Evolutionary conservation across 306 rosid genomes (phyloP), one percentile per base, ranked within the genome.

Genomic region (Oemleria cerasiformis): DNA sequence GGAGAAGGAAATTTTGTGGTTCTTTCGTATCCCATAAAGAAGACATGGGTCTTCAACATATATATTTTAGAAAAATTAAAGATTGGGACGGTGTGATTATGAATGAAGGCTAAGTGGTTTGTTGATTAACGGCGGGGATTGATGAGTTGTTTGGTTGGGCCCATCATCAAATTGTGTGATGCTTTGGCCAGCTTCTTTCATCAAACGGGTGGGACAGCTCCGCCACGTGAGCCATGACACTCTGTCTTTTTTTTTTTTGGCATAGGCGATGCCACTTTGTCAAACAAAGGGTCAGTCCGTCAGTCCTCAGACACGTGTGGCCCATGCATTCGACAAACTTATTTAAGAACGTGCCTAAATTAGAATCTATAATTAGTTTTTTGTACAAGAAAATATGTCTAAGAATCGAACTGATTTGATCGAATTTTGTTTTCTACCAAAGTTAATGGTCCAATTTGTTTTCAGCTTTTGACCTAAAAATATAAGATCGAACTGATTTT

Each of bases 111-210:
- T 20, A 44, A 20, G 15, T 55, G 34, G 60, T 65, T 11, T 44
- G 48, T 42, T 51, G 51, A 67, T 78, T 5, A 67, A 51, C 82
- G 82, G 78, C 82, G 74, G 62, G 62, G 78, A 78, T 78, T 66
- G 64, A 64, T 73, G 82, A 61, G 78, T 30, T 49, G 57, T 49
- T 66, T 14, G 6, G n/a, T 9, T 48, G 74, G 38, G 54, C 78
- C 38, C 65, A 45, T 58, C 43, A 25, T 19, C 16, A 36, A 62
- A 48, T 36, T 2, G 0, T 58, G 68, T 11, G 70, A 30, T 61
- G 25, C 49, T 21, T 40, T 45, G 16, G 54, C 43, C 69, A 50
- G n/a, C 47, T 68, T 38, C 41, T 57, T 45, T 56, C 23, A 68
- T 53, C 67, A 39, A 53, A 61, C 3, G 50, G 50, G 80, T 65